These are phyloP conservation scores for Tolypocladium tropicale DNA, from an alignment of 2,329 filamentous ascomycete species.

Conservation along the genomic window DNA sequence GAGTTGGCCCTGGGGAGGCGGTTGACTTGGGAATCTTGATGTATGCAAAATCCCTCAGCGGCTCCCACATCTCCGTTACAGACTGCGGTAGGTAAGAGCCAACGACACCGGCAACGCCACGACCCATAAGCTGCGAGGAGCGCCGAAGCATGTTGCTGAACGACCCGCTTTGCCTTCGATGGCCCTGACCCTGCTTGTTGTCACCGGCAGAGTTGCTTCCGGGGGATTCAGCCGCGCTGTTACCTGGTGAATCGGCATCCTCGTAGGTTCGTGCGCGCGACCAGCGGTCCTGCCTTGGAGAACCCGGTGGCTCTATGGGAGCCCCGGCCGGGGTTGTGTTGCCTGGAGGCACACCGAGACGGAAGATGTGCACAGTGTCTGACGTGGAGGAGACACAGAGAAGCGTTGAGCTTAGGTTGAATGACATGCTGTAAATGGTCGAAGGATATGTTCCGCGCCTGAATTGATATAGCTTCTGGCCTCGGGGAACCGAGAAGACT, in stretches of 20 bases:
- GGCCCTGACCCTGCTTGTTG: conserved; percentile 15
- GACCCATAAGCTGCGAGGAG: conserved; percentile 88
- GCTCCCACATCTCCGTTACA: conserved; percentile 97
- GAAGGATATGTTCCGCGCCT: conserved; percentile 90
- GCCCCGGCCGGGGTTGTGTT: conserved; percentile 23
- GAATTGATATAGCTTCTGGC: conserved; percentile 93
- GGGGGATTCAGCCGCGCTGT: conserved; percentile 43
- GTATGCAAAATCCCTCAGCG: conserved; percentile 87
- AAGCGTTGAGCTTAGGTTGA: conserved; percentile 87
- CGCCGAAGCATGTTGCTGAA: conserved; percentile 86
- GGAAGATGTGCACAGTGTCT: conserved; percentile 95
- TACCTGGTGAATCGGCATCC: conserved; percentile 23
- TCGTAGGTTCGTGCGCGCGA: conserved; percentile 43
- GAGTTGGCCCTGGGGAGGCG: conserved; percentile 7
- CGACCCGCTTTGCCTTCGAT: conserved; percentile 56
- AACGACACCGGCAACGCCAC: conserved; percentile 77
- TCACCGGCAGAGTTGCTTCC: conserved; percentile 14
- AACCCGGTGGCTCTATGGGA: conserved; percentile 27
- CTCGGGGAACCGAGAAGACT: conserved; percentile 85
- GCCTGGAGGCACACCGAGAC: conserved; percentile 47
- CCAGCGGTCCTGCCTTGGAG: conserved; percentile 40
- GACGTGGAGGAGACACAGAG: conserved; percentile 93
- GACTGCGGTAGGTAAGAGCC: conserved; percentile 88
- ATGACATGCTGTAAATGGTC: conserved; percentile 97
- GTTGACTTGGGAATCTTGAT: conserved; percentile 72